Conservation (phyloP, 208 protist species). For the Leishmania braziliensis region DNA sequence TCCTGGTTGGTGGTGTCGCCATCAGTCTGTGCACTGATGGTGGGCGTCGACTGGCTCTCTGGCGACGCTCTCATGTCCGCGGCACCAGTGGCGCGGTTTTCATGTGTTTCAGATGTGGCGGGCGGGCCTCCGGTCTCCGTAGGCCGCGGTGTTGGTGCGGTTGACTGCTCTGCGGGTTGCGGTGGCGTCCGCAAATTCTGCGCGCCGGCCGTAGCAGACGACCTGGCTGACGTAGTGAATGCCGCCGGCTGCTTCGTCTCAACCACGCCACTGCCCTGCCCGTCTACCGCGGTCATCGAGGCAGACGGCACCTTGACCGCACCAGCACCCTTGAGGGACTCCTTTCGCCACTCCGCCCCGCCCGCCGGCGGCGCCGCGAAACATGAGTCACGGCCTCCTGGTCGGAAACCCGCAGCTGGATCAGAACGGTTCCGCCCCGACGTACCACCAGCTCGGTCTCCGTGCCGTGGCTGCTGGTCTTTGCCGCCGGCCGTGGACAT, state of each 20-base stretch:
- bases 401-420: neutral
- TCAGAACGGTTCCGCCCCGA: neutral
- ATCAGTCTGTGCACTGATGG: neutral
- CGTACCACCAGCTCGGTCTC: neutral
- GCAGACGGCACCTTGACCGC: neutral
- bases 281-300: neutral
- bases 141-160: neutral
- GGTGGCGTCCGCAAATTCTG: neutral
- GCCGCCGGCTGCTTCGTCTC: neutral
- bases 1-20: neutral
- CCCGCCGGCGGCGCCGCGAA: neutral
- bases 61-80: neutral
- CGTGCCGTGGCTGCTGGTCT: neutral
- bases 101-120: neutral
- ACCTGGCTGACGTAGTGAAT: neutral
- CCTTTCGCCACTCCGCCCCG: neutral
- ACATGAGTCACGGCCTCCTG: neutral
- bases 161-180: neutral
- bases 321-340: neutral
- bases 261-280: neutral
- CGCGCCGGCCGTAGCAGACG: neutral
- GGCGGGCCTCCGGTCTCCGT: neutral
- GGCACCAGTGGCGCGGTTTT: neutral
- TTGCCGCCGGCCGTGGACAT: neutral
- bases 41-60: neutral